Conservation (phyloP, 768 basidiomycete species). For the Lentinula edodes region DNA sequence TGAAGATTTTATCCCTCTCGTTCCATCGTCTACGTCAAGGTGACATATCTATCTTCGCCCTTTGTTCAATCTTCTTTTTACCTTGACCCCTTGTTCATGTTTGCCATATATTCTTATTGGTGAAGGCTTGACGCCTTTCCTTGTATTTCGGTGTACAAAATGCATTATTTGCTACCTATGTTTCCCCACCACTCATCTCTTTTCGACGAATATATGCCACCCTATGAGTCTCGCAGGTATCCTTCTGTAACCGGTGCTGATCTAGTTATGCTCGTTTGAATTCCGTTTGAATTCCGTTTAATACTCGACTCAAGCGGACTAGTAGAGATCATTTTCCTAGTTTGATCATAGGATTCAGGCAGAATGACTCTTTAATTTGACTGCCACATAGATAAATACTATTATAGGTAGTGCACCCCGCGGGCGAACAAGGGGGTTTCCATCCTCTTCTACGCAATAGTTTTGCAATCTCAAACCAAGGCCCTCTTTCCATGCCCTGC, state of each 20-base stretch:
- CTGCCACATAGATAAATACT: too few species aligned
- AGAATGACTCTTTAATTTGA: too few species aligned
- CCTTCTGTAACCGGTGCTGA: neutral
- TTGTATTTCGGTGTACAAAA: constrained; percentile 1
- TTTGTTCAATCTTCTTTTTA: neutral
- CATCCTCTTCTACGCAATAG: too few species aligned
- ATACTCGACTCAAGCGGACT: too few species aligned
- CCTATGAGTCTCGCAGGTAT: neutral
- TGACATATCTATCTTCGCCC: neutral
- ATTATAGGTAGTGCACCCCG: too few species aligned
- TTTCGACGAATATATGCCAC: neutral
- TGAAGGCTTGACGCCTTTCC: neutral
- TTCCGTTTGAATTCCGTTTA: too few species aligned
- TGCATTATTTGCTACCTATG: neutral
- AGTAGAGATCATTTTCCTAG: too few species aligned
- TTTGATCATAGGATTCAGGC: too few species aligned
- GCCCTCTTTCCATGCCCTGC: too few species aligned
- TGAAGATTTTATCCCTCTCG: neutral
- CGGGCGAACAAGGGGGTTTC: too few species aligned
- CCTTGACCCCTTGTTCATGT: neutral
- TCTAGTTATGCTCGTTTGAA: neutral
- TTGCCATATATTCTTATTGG: neutral
- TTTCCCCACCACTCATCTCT: neutral
- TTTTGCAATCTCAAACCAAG: too few species aligned
- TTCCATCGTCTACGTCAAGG: neutral